Evolutionary conservation across 73 alveolate genomes (phyloP).

Genomic region (Loxodes magnus): DNA sequence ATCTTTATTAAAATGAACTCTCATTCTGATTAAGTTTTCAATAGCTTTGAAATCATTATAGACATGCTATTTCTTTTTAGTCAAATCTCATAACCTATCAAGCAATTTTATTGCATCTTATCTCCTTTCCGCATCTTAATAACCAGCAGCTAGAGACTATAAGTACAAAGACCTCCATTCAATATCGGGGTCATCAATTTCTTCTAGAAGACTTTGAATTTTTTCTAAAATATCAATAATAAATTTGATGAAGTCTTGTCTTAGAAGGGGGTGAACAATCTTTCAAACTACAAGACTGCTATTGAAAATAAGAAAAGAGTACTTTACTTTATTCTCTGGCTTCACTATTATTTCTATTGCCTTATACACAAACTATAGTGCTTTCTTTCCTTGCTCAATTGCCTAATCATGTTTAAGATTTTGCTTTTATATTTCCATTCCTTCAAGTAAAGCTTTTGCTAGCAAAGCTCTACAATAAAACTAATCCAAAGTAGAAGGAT

Average conservation of each 20-base stretch:
- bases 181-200: constrained; percentile 93
- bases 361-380: constrained; percentile 69
- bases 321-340: constrained; percentile 93
- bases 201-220: constrained; percentile 87
- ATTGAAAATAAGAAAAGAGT: constrained; percentile 82
- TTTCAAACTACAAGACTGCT: constrained; percentile 84
- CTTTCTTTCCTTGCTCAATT: constrained; percentile 61
- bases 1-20: constrained; percentile 93
- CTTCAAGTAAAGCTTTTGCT: constrained; percentile 62
- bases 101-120: constrained; percentile 90
- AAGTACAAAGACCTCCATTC: constrained; percentile 83
- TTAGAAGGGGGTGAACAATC: constrained; percentile 73
- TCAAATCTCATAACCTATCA: constrained; percentile 90
- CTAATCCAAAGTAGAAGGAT: constrained; percentile 76
- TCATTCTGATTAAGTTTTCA: constrained; percentile 83
- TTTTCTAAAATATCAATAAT: constrained; percentile 84
- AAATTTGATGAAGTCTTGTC: constrained; percentile 77
- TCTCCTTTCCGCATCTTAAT: constrained; percentile 92
- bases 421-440: constrained; percentile 57
- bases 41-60: too few species aligned
- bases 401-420: constrained; percentile 86
- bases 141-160: constrained; percentile 75
- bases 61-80: constrained; percentile 93
- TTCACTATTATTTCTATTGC: constrained; percentile 81
- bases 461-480: constrained; percentile 87